phyloP scores from a whole-genome alignment of 805 yeast genomes.

The Teunomyces atbi region DNA sequence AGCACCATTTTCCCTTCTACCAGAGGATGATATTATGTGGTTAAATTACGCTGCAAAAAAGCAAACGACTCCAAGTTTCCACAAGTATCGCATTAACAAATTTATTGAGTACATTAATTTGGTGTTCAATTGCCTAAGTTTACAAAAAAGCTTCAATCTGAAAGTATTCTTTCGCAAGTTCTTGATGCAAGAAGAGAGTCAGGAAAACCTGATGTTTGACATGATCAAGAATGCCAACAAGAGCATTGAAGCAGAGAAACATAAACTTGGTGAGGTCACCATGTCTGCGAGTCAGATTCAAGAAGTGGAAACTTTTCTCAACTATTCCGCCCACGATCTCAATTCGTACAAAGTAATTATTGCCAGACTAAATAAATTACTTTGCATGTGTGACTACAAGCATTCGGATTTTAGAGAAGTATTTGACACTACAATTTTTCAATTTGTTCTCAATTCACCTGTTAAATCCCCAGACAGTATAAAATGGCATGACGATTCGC shows the following conservation, averaged over 20 bases:
- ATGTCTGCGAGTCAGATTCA: conserved; percentile 21
- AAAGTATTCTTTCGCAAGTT: conserved; percentile 9
- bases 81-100: conserved; percentile 48
- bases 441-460: not conserved
- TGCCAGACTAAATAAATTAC: conserved; percentile 36
- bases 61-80: conserved; percentile 25
- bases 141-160: conserved; percentile 24
- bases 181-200: conserved; percentile 17
- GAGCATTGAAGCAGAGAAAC: conserved; percentile 15
- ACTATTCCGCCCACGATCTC: conserved; percentile 46
- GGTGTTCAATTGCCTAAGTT: conserved; percentile 35
- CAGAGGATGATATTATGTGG: conserved; percentile 17
- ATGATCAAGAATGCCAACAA: conserved; percentile 23
- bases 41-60: conserved; percentile 24
- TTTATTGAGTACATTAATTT: conserved; percentile 49
- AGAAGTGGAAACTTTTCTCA: conserved; percentile 49
- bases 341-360: conserved; percentile 24
- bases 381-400: conserved; percentile 33
- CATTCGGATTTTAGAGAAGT: conserved; percentile 27
- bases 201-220: conserved; percentile 30
- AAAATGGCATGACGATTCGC: not conserved
- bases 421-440: conserved; percentile 11
- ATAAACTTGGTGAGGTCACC: conserved; percentile 22
- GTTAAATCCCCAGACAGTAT: not conserved
- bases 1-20: conserved; percentile 30